A percentile compares a stretch with the other conserved stretches of the same genome.
Conservation (phyloP, 2,329 filamentous ascomycete genomes). For the Trichoderma asperellum region DNA sequence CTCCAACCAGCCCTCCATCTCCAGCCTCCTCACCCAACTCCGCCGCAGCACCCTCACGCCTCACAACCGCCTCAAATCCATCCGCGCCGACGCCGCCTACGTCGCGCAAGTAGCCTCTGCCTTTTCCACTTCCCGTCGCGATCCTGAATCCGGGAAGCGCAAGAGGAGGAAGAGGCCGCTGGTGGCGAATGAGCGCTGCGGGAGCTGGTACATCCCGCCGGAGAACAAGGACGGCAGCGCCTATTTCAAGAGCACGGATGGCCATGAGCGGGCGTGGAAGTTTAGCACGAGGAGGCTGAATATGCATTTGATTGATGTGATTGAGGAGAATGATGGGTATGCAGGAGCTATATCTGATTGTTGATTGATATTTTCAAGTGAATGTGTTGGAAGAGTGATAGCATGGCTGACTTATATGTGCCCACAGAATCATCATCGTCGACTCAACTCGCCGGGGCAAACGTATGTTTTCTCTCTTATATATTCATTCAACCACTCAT, state of each 20-base stretch:
- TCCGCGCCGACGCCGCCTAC: constrained; percentile 76
- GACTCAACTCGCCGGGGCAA: constrained; percentile 94
- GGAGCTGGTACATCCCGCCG: constrained; percentile 88
- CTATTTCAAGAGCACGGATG: constrained; percentile 98
- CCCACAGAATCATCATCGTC: constrained; percentile 72
- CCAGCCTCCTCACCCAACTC: constrained; percentile 70
- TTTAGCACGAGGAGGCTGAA: constrained; percentile 88
- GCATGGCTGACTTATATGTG: neutral
- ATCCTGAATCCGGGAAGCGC: neutral
- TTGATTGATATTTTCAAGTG: neutral
- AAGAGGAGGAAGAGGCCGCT: constrained; percentile 61
- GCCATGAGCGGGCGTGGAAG: constrained; percentile 86
- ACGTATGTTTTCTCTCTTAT: constrained; percentile 50
- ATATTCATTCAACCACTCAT: neutral
- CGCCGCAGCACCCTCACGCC: constrained; percentile 78
- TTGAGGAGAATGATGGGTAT: constrained; percentile 69
- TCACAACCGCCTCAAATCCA: constrained; percentile 79
- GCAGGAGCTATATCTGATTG: neutral
- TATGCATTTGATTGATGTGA: constrained; percentile 72
- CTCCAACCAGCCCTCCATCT: constrained; percentile 67
- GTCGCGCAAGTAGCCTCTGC: constrained; percentile 63
- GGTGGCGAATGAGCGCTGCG: constrained; percentile 91
- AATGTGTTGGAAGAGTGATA: neutral
- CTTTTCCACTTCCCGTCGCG: constrained; percentile 38
- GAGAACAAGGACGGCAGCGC: constrained; percentile 69